Evolutionary conservation across 2,329 filamentous ascomycete species (phyloP).

Genomic region (Fusarium dimerum): DNA sequence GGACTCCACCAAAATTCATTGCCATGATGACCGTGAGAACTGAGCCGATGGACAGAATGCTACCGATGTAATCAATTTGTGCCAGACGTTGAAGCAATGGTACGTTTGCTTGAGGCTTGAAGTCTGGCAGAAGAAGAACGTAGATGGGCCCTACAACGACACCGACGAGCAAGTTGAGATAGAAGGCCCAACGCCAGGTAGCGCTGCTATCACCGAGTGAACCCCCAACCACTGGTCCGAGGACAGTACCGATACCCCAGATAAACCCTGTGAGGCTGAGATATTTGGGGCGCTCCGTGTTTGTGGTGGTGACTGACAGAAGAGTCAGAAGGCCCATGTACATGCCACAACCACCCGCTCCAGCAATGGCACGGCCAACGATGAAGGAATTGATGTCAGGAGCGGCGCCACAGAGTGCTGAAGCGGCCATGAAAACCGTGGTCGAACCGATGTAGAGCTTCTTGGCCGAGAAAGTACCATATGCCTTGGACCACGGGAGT

Average conservation of each 20-base stretch:
- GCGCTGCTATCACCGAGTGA: conserved; percentile 7
- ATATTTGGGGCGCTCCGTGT: conserved; percentile 21
- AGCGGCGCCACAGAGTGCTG: conserved; percentile 41
- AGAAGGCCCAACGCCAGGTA: conserved; percentile 31
- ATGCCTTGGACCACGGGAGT: conserved; percentile 11
- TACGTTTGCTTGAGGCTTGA: conserved; percentile 5
- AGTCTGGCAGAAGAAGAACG: conserved; percentile 8
- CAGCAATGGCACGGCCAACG: conserved; percentile 43
- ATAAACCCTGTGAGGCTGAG: conserved; percentile 21
- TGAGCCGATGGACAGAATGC: conserved; percentile 41
- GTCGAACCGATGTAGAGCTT: conserved; percentile 22
- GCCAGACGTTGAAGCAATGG: background rate
- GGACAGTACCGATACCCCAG: conserved; percentile 44
- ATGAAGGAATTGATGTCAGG: conserved; percentile 45
- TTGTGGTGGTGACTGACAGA: conserved; percentile 12
- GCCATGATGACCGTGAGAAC: conserved; percentile 46
- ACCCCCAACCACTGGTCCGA: conserved; percentile 35
- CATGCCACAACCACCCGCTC: conserved; percentile 41
- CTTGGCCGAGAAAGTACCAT: conserved; percentile 28
- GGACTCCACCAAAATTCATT: conserved; percentile 49
- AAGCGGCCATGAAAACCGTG: conserved; percentile 29
- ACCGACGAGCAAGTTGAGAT: conserved; percentile 14
- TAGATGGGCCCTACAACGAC: conserved; percentile 10
- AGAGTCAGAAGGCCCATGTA: conserved; percentile 17
- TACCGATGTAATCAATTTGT: conserved; percentile 43